A percentile compares a stretch with the other conserved stretches of the same genome.
These are phyloP conservation scores for Podospora anserina DNA, from an alignment of 495 filamentous ascomycete species.

Conservation along the genomic window DNA sequence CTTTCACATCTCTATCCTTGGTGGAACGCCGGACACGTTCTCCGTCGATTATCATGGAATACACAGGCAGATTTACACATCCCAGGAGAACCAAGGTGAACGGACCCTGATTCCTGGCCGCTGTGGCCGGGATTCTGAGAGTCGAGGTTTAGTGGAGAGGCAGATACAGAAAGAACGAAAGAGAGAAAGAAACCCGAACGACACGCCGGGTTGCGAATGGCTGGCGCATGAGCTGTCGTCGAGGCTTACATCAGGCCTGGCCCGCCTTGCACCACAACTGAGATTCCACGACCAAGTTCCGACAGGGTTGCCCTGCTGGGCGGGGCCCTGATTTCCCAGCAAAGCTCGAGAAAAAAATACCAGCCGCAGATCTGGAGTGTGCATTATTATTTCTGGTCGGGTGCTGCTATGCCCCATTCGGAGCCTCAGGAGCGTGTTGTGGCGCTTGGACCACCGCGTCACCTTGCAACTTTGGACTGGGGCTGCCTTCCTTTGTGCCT, in stretches of 20 bases:
- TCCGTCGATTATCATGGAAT: background rate
- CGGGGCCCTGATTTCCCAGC: constrained; percentile 12
- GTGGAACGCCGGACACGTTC: background rate
- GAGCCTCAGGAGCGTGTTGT: constrained; percentile 28
- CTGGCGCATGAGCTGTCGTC: background rate
- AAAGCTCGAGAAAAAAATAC: background rate
- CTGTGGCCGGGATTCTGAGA: background rate
- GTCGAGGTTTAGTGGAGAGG: background rate
- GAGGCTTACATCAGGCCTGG: background rate
- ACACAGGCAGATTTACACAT: background rate
- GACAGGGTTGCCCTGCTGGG: constrained; percentile 2
- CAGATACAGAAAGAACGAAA: background rate
- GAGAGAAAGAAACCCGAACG: background rate
- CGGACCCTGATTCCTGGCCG: background rate
- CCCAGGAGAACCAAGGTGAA: background rate
- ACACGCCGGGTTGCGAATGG: background rate
- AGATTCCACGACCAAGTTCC: background rate
- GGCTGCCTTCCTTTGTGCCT: constrained; percentile 18
- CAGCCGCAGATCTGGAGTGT: constrained; percentile 1
- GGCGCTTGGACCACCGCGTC: constrained; percentile 36
- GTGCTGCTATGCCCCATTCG: constrained; percentile 19
- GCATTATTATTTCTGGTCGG: constrained; percentile 3
- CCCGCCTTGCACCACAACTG: constrained; percentile 5
- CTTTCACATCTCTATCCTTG: background rate
- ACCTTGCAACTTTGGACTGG: constrained; percentile 18